Percentiles rank a stretch among this genome's conserved stretches.
Evolutionary conservation across 257 asterid genomes (phyloP).

Genomic region (Perilla frutescens): DNA sequence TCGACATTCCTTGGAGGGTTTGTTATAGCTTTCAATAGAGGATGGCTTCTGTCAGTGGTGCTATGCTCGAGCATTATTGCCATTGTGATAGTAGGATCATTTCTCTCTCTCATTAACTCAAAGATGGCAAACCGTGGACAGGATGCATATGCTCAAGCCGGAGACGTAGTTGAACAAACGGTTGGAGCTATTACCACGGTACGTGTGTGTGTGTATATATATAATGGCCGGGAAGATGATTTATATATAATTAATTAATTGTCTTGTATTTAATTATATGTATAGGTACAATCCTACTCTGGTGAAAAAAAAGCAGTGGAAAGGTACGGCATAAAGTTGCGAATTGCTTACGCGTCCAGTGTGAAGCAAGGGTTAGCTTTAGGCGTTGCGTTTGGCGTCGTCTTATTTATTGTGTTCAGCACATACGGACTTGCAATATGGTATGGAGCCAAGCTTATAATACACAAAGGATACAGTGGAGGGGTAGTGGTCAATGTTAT

Average conservation of each 20-base stretch:
- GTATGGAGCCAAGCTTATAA: slow-evolving; percentile 67
- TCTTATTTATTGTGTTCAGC: slow-evolving; percentile 50
- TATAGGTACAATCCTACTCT: slow-evolving; percentile 69
- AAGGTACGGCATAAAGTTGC: slow-evolving; percentile 53
- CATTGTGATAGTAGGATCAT: slow-evolving; percentile 51
- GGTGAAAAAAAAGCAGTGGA: slow-evolving; percentile 64
- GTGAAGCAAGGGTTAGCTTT: slow-evolving; percentile 69
- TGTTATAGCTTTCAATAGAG: slow-evolving; percentile 48
- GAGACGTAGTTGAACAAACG: slow-evolving; percentile 72
- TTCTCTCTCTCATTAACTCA: slow-evolving; percentile 42
- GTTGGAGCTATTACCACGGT: slow-evolving; percentile 84
- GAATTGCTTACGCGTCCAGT: slow-evolving; percentile 55
- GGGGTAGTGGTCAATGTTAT: slow-evolving; percentile 67
- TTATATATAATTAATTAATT: neutral
- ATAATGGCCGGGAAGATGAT: neutral
- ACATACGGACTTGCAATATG: slow-evolving; percentile 72
- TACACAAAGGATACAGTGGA: slow-evolving; percentile 51
- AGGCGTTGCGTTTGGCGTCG: slow-evolving; percentile 62
- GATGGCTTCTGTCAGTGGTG: slow-evolving; percentile 54
- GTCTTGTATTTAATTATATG: neutral
- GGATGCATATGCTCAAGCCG: slow-evolving; percentile 77
- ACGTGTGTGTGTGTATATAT: neutral
- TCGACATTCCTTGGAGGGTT: slow-evolving; percentile 56
- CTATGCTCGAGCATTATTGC: slow-evolving; percentile 48
- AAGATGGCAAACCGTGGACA: slow-evolving; percentile 62